Percentiles rank a stretch among this genome's conserved stretches.
Evolutionary conservation across 805 yeast species (phyloP).

Genomic region (Cyberlindnera suaveolens): DNA sequence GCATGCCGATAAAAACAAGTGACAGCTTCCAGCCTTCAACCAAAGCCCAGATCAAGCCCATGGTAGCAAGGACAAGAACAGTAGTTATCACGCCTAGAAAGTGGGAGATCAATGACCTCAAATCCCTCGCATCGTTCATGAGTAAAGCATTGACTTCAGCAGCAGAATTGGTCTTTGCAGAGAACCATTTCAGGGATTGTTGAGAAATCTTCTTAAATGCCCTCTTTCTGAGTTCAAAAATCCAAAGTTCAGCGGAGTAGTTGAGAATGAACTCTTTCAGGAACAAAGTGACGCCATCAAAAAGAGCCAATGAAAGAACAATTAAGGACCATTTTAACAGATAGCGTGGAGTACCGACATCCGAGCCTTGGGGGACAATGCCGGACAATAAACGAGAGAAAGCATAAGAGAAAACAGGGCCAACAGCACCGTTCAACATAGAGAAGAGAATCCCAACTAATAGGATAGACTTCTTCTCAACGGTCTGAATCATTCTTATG

Average conservation of each 20-base stretch:
- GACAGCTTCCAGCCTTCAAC: slow-evolving; percentile 82
- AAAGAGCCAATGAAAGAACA: slow-evolving; percentile 53
- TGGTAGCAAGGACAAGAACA: slow-evolving; percentile 43
- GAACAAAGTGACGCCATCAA: slow-evolving; percentile 56
- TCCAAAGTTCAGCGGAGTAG: slow-evolving; percentile 63
- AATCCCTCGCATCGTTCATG: slow-evolving; percentile 77
- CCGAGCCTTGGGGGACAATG: slow-evolving; percentile 43
- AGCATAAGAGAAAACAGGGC: slow-evolving; percentile 75
- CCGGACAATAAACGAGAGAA: slow-evolving; percentile 65
- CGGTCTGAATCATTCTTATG: slow-evolving; percentile 24
- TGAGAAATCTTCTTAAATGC: slow-evolving; percentile 43
- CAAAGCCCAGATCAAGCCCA: slow-evolving; percentile 76
- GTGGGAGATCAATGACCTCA: slow-evolving; percentile 58
- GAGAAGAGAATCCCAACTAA: slow-evolving; percentile 48
- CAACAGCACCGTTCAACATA: slow-evolving; percentile 51
- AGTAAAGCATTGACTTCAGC: slow-evolving; percentile 59
- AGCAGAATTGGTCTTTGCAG: slow-evolving; percentile 30
- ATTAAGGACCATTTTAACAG: slow-evolving; percentile 61
- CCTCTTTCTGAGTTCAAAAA: slow-evolving; percentile 41
- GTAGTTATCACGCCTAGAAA: slow-evolving; percentile 51
- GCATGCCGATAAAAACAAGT: slow-evolving; percentile 70
- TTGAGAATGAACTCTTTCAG: slow-evolving; percentile 44
- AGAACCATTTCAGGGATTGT: slow-evolving; percentile 52
- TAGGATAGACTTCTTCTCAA: slow-evolving; percentile 24
- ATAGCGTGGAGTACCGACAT: slow-evolving; percentile 27